phyloP scores from a whole-genome alignment of 805 yeast species.

The Maudiozyma barnettii region DNA sequence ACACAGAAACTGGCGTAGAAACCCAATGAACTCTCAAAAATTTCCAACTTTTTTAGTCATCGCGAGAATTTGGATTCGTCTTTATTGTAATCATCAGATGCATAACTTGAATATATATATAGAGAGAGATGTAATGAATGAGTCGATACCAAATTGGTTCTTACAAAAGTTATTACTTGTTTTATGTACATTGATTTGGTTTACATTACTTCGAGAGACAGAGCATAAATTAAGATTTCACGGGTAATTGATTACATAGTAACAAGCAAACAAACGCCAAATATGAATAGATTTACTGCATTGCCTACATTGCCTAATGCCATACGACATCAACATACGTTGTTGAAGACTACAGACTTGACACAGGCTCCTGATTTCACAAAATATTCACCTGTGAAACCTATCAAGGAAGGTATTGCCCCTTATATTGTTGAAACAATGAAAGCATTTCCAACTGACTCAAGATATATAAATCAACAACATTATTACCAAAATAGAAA shows the following conservation, averaged over 20 bases:
- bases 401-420: conserved; percentile 28
- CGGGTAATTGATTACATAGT: no score
- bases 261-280: no score
- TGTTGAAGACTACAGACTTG: conserved; percentile 14
- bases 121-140: neutral
- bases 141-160: no score
- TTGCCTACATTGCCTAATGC: neutral
- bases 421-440: conserved; percentile 29
- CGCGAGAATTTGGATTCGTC: no score
- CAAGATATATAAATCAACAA: conserved; percentile 47
- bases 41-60: no score
- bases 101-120: neutral
- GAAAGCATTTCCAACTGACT: conserved; percentile 34
- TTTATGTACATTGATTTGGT: no score
- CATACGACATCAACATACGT: conserved; percentile 11
- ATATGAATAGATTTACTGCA: neutral
- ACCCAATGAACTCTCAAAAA: neutral
- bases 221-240: no score
- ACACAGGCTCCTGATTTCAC: conserved; percentile 29
- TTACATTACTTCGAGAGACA: no score
- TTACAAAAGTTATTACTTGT: no score
- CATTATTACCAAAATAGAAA: conserved; percentile 65
- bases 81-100: neutral
- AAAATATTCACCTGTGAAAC: conserved; percentile 27
- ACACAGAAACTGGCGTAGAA: neutral